Conservation (phyloP, 139 green algal genomes). For the Astrephomene gubernaculifera region DNA sequence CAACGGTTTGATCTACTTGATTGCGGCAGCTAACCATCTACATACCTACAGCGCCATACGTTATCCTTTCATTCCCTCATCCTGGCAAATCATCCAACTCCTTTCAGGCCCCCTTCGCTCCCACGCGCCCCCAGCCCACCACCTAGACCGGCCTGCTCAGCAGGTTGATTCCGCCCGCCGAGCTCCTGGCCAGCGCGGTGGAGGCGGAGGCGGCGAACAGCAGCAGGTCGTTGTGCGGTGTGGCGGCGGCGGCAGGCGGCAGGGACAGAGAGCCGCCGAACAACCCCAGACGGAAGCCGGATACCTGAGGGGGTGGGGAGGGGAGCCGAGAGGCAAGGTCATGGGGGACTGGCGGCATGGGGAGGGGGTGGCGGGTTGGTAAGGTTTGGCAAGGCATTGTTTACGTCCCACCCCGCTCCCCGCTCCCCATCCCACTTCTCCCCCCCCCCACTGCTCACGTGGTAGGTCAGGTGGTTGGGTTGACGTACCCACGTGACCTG, state of each 20-base stretch:
- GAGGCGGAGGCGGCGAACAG: neutral
- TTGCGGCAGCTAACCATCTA: too few relatives aligned
- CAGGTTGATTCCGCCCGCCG: conserved; percentile 1
- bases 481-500: neutral
- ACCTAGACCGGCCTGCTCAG: neutral
- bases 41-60: too few relatives aligned
- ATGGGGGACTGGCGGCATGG: neutral
- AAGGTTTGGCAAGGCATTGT: neutral
- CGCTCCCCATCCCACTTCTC: neutral
- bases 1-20: too few relatives aligned
- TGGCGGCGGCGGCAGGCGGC: neutral
- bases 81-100: too few relatives aligned
- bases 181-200: conserved; percentile 7
- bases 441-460: conserved; percentile 13
- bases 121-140: too few relatives aligned
- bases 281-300: conserved; percentile 13
- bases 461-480: conserved; percentile 15
- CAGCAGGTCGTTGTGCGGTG: conserved; percentile 11
- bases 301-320: neutral
- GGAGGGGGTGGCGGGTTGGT: neutral
- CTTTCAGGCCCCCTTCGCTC: too few relatives aligned
- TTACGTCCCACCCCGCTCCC: neutral
- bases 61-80: too few relatives aligned
- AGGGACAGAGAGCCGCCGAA: neutral
- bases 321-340: neutral